A percentile compares a stretch with the other conserved stretches of the same genome.
phyloP scores from a whole-genome alignment of 176 grass and related monocot genomes.

The Musa beccarii region DNA sequence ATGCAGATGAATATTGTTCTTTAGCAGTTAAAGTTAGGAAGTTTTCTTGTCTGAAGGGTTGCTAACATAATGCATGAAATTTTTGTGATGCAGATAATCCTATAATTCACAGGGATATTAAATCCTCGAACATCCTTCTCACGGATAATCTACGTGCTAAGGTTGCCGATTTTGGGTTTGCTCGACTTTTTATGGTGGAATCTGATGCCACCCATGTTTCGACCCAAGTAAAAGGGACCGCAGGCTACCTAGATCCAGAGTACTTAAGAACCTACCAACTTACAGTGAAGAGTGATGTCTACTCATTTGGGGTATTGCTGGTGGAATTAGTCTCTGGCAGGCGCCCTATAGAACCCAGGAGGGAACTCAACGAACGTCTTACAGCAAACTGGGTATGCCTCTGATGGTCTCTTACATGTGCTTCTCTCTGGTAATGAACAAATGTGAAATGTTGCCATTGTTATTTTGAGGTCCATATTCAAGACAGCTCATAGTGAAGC shows the following conservation, averaged over 20 bases:
- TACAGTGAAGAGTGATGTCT: constrained; percentile 28
- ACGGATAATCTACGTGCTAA: constrained; percentile 34
- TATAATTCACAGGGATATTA: constrained; percentile 87
- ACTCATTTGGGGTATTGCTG: constrained; percentile 29
- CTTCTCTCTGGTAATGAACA: background rate
- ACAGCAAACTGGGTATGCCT: constrained; percentile 49
- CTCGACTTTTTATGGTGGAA: constrained; percentile 12
- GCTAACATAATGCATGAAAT: constrained; percentile 6
- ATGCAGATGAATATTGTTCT: background rate
- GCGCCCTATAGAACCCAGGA: constrained; percentile 8
- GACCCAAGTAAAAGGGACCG: constrained; percentile 31
- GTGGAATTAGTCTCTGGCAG: constrained; percentile 25
- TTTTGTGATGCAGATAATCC: constrained; percentile 49
- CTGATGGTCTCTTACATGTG: background rate
- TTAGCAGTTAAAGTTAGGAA: too few relatives aligned
- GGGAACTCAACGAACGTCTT: constrained; percentile 18
- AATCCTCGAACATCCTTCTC: constrained; percentile 89
- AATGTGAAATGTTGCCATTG: constrained; percentile 1
- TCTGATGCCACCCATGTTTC: constrained; percentile 18
- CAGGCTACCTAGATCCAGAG: constrained; percentile 29
- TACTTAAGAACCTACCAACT: constrained; percentile 24
- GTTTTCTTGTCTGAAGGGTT: background rate
- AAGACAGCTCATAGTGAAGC: too few relatives aligned
- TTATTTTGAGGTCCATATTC: background rate
- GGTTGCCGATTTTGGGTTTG: constrained; percentile 31